Evolutionary conservation across 139 green algal genomes (phyloP).

Genomic region (Zygnema circumcarinatum): DNA sequence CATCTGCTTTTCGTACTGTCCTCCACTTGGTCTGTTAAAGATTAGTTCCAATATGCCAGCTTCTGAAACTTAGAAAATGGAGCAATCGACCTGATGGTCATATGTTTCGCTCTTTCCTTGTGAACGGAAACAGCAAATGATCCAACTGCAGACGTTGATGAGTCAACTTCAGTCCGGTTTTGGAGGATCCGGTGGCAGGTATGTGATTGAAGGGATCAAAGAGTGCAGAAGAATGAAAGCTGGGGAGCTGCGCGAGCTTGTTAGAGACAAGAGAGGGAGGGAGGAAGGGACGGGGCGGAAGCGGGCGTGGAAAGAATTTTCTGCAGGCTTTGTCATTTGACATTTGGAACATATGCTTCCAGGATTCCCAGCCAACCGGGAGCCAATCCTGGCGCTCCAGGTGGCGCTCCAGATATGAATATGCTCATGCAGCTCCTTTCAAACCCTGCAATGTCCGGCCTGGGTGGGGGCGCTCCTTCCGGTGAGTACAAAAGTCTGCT

Average conservation of each 20-base stretch:
- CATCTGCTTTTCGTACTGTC: no score
- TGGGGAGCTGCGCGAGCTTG: no score
- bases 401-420: background rate
- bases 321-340: background rate
- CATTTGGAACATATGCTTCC: background rate
- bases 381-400: background rate
- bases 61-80: no score
- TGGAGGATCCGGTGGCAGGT: slow-evolving; percentile 33
- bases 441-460: background rate
- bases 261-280: no score
- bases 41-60: no score
- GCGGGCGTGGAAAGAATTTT: no score
- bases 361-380: background rate
- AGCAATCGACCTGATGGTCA: no score
- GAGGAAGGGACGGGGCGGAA: no score
- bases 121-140: slow-evolving; percentile 59
- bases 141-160: slow-evolving; percentile 70
- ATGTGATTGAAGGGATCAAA: slow-evolving; percentile 57
- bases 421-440: background rate
- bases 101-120: no score
- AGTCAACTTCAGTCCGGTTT: slow-evolving; percentile 60
- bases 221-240: no score
- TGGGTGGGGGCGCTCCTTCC: background rate
- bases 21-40: no score
- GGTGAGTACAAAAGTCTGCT: no score